A percentile compares a stretch with the other conserved stretches of the same genome.
Conservation (phyloP, 495 filamentous ascomycete species). For the Podospora pseudoanserina region DNA sequence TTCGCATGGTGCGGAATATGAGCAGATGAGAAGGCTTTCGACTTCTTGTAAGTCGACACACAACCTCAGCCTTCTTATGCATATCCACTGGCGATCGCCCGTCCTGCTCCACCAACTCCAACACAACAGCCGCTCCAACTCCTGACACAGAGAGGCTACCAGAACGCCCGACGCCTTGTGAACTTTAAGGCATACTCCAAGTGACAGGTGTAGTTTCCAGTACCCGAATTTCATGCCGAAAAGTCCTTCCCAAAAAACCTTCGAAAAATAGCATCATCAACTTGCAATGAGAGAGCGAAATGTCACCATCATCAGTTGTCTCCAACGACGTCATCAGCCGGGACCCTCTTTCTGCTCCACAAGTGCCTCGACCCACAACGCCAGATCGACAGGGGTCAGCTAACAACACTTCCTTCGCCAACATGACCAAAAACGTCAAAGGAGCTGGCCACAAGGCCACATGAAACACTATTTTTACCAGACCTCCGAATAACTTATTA, state of each 20-base stretch:
- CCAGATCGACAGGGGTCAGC: neutral
- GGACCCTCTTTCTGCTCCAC: neutral
- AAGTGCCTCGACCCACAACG: neutral
- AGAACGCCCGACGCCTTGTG: neutral
- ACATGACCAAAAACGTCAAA: neutral
- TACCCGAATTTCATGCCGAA: neutral
- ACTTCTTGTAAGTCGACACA: neutral
- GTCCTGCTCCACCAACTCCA: neutral
- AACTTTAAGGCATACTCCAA: neutral
- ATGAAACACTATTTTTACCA: neutral
- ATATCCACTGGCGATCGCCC: neutral
- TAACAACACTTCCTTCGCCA: neutral
- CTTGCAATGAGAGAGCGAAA: neutral
- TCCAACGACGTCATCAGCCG: neutral
- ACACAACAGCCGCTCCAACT: neutral
- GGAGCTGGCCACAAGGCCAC: neutral
- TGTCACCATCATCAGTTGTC: neutral
- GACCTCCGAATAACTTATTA: too few species aligned
- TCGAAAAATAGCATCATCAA: neutral
- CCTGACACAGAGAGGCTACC: neutral
- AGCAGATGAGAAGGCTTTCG: neutral
- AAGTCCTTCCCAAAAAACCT: neutral
- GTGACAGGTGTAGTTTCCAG: too few species aligned
- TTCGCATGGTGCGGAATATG: neutral
- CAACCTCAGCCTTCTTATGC: neutral